Conservation (phyloP, 164 flowering plant genomes). For the Magnolia changhungtana region DNA sequence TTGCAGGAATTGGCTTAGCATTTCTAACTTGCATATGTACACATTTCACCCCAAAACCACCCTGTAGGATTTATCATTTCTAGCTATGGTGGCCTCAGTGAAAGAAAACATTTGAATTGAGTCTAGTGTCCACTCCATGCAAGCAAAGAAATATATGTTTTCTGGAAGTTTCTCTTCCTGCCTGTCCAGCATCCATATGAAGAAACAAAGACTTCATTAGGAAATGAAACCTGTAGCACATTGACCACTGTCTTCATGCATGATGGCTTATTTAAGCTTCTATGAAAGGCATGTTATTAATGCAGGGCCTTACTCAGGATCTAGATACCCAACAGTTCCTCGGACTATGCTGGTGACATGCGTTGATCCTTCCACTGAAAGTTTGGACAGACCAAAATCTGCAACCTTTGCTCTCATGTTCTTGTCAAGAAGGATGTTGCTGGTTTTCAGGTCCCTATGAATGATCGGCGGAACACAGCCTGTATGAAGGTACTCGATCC, state of each 20-base stretch:
- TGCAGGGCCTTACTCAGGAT: slow-evolving; percentile 80
- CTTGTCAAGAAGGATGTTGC: slow-evolving; percentile 94
- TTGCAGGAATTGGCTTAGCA: too few relatives aligned
- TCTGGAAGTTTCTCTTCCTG: too few relatives aligned
- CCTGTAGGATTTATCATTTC: too few relatives aligned
- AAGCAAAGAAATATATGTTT: too few relatives aligned
- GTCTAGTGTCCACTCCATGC: too few relatives aligned
- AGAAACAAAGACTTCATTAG: too few relatives aligned
- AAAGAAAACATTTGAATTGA: too few relatives aligned
- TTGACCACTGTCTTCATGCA: not conserved
- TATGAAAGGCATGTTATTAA: not conserved
- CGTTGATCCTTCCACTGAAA: slow-evolving; percentile 85
- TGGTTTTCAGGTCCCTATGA: slow-evolving; percentile 91
- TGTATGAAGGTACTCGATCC: slow-evolving; percentile 93
- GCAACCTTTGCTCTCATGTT: slow-evolving; percentile 97
- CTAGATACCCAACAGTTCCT: slow-evolving; percentile 97
- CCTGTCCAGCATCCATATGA: too few relatives aligned
- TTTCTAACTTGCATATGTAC: too few relatives aligned
- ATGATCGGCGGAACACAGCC: slow-evolving; percentile 92
- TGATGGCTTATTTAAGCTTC: not conserved
- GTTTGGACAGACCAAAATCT: slow-evolving; percentile 97
- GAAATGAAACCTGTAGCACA: too few relatives aligned
- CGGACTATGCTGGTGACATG: slow-evolving; percentile 96
- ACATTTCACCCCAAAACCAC: too few relatives aligned
- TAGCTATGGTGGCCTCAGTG: too few relatives aligned